Base-by-base conservation (phyloP, 1,284 basidiomycete genomes). In the Trametes polyzona region DNA sequence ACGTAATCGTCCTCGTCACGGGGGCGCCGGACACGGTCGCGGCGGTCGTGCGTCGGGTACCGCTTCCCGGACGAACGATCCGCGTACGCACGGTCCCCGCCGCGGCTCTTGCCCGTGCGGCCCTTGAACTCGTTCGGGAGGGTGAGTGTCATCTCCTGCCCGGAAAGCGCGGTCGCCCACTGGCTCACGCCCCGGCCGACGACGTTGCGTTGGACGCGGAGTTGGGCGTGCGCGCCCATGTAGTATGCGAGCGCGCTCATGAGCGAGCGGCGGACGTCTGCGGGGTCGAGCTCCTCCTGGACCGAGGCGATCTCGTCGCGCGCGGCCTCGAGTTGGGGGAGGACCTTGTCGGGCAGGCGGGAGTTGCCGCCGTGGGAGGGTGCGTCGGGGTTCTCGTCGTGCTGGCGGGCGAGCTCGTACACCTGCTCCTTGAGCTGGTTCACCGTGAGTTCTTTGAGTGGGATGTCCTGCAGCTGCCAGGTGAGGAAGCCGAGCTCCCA, bases 181-280 rank as follows among this genome's bases (percentile, higher is more conserved):
- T 78, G 73, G 69, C 87, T 83, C 54, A 87, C 73, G 8, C 86
- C 89, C 32, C 84, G 75, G 19, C 90, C 61, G 47, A 93, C 72
- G n/a, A 75, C 77, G 3, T 68, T 61, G 55, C 76, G 78, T 47
- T 71, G 66, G 2, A 80, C 67, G 23, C 85, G 78, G 47, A 94
- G 66, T 24, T 87, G 78, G 7, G 69, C 69, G 0, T 74, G 55
- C 65, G 84, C 84, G 47, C 78, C 70, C 44, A 86, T 63, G 74
- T 95, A 96, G 77, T 87, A 96, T 0, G 94, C 94, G 12, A 95
- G 72, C 51, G 91, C 70, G 8, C 89, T 86, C 23, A 81, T 76
- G 68, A 93, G 88, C 1, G 89, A 83, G 63, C 90, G 86, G 41
- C 76, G 73, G 49, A 93, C 69, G 0, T 83, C 82, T 5, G 81